These are phyloP conservation scores for Scenedesmus sp. DNA, from an alignment of 163 green algal species.

Conservation along the genomic window DNA sequence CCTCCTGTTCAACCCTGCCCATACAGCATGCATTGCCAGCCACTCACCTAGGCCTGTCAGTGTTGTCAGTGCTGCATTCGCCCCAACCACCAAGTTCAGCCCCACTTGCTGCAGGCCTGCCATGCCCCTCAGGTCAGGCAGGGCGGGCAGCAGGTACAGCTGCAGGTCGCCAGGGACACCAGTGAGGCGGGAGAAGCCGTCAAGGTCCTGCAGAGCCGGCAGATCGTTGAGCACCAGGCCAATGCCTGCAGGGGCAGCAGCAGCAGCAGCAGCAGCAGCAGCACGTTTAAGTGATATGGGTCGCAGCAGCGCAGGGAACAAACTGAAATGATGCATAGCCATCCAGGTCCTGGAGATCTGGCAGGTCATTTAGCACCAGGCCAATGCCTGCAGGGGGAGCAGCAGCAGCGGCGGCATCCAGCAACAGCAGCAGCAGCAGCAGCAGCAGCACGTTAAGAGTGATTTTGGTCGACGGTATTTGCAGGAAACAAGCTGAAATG, in stretches of 20 bases:
- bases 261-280: neutral
- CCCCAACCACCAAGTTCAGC: constrained; percentile 29
- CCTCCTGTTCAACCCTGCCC: neutral
- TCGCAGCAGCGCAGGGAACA: neutral
- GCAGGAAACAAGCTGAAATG: too few species aligned
- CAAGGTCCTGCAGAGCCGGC: constrained; percentile 19
- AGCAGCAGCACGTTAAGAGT: too few species aligned
- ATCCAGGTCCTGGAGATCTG: too few species aligned
- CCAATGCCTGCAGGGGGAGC: neutral
- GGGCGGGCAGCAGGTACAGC: constrained; percentile 3
- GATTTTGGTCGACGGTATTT: too few species aligned
- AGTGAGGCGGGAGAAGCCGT: constrained; percentile 3
- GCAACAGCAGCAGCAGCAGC: too few species aligned
- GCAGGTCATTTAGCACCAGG: too few species aligned
- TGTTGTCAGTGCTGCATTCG: neutral
- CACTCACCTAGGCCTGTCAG: constrained; percentile 39
- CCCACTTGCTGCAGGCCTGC: constrained; percentile 23
- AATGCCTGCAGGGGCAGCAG: constrained; percentile 31
- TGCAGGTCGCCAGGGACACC: constrained; percentile 33
- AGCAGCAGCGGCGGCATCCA: neutral
- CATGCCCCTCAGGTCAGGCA: constrained; percentile 19
- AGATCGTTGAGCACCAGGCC: constrained; percentile 1
- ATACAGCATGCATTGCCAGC: neutral
- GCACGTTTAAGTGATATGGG: neutral
- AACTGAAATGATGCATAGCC: neutral